Evolutionary conservation across 805 yeast genomes (phyloP), one percentile per base, ranked within the genome.

Genomic region (Barnettozyma wickerhamii): DNA sequence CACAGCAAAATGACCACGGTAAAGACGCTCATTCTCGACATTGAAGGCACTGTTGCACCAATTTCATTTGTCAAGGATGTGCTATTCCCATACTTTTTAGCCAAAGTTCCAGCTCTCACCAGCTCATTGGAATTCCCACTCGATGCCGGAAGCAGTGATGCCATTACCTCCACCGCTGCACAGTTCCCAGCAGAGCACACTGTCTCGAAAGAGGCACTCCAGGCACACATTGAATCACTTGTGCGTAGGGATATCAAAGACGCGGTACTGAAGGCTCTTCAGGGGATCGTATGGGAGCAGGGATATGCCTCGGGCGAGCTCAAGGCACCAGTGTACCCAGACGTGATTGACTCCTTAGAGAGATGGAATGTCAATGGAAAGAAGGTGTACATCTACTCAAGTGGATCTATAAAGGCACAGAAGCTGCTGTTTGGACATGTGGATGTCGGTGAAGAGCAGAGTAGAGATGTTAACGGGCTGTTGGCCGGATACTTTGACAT

Each of bases 41-140:
- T 88, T 27, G 98, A 90, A 58, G 98, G 98, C 14, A 90, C 97
- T 0, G 79, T 90, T 23, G 90, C 97, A 56, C 90, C 96, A 4
- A 89, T 90, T 17, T 72, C 90, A 1, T 90, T 90, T 56, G 98
- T 90, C 31, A 84, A 84, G 52, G 89, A 85, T 21, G 69, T 66
- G 2, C 63, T 90, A 26, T 83, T 79, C 62, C 96, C 96, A 0
- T 89, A 75, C 56, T 90, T 93, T 48, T 58, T 81, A 4, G 38
- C 58, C 4, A 61, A 73, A 46, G 52, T 80, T 19, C 79, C 85
- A 29, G 9, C 53, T 1, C 42, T 70, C 14, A 51, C 78, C 33
- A 38, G 50, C 3, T 41, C 49, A 7, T 35, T 50, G 17, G 31
- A 50, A 20, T 65, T 58, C 41, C 59, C 59, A 9, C 41, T 57